A percentile compares a stretch with the other conserved stretches of the same genome.
Conservation (phyloP, 1,284 basidiomycete species). For the Phylloporus sp. region DNA sequence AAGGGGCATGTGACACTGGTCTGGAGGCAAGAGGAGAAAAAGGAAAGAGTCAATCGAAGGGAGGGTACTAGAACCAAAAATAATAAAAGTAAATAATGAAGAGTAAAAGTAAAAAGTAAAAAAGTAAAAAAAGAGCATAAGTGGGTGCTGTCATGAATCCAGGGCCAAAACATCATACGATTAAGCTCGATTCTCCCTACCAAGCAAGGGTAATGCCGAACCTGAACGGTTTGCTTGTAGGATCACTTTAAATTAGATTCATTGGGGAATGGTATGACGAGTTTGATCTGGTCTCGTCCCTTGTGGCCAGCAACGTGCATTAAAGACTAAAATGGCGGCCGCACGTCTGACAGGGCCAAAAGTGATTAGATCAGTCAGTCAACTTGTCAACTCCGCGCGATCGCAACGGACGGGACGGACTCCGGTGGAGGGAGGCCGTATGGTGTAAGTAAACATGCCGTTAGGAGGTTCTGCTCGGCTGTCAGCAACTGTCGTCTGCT, state of each 20-base stretch:
- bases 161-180: constrained; percentile 27
- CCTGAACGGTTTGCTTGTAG: constrained; percentile 25
- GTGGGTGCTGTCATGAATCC: constrained; percentile 28
- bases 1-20: constrained; percentile 32
- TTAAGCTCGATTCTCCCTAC: constrained; percentile 25
- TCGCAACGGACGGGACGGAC: constrained; percentile 39
- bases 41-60: constrained; percentile 11
- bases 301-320: constrained; percentile 5
- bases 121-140: constrained; percentile 2
- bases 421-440: constrained; percentile 46
- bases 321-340: constrained; percentile 31
- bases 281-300: constrained; percentile 21
- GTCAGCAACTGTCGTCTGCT: constrained; percentile 27
- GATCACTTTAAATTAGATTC: constrained; percentile 20
- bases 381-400: constrained; percentile 38
- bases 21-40: constrained; percentile 14
- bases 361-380: constrained; percentile 38
- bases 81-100: constrained; percentile 1
- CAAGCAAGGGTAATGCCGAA: constrained; percentile 31
- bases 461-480: constrained; percentile 36
- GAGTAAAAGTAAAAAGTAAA: constrained; percentile 6
- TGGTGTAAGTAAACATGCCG: constrained; percentile 44
- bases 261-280: constrained; percentile 13
- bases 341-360: constrained; percentile 25
- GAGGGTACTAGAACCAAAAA: neutral